phyloP scores from a whole-genome alignment of 225 moss, liverwort and hornwort species.

The Straminergon stramineum region DNA sequence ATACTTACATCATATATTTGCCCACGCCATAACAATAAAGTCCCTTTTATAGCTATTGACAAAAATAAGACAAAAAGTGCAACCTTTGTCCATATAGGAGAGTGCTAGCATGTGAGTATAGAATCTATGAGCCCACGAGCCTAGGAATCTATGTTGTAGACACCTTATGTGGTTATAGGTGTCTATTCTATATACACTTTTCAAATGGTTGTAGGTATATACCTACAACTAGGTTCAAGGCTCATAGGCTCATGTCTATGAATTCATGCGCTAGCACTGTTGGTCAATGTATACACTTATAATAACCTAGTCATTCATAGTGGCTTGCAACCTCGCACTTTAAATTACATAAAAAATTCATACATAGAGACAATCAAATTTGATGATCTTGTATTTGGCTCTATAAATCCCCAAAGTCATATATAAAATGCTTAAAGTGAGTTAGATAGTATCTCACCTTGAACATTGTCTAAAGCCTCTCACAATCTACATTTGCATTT shows the following conservation, averaged over 20 bases:
- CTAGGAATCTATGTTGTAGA: too few species aligned
- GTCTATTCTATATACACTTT: too few species aligned
- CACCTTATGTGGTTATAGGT: too few species aligned
- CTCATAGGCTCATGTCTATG: too few species aligned
- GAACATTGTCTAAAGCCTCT: background rate
- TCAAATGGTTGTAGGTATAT: too few species aligned
- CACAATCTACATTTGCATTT: background rate
- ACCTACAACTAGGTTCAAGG: too few species aligned
- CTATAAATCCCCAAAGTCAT: background rate
- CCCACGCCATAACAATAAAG: background rate
- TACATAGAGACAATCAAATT: background rate
- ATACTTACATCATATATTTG: background rate
- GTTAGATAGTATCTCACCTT: background rate
- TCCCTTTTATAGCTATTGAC: background rate
- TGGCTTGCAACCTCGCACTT: background rate
- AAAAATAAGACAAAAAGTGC: background rate
- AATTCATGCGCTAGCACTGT: accelerated
- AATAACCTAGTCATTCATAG: background rate
- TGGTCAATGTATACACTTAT: background rate
- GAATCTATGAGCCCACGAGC: too few species aligned
- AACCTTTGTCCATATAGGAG: background rate
- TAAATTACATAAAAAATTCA: background rate
- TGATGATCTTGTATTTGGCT: background rate
- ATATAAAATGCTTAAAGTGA: background rate
- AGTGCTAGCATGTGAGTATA: too few species aligned